A percentile compares a stretch with the other conserved stretches of the same genome.
phyloP scores from a whole-genome alignment of 1,139 yeast genomes.

The Suhomyces bokatorum region DNA sequence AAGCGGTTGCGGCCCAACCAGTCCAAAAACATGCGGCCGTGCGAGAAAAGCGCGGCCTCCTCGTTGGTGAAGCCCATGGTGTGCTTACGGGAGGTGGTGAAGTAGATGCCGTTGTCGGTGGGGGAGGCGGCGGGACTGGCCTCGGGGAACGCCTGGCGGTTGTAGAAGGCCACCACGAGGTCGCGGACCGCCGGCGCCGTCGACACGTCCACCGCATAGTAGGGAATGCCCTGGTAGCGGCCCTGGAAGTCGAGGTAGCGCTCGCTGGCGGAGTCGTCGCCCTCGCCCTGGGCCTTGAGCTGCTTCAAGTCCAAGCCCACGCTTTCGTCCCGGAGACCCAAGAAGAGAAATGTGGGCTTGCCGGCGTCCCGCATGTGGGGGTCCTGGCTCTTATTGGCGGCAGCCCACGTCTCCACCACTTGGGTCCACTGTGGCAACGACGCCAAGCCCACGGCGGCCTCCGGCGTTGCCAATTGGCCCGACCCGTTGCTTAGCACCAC shows the following conservation, averaged over 20 bases:
- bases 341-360: constrained; percentile 55
- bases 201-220: constrained; percentile 73
- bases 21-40: constrained; percentile 81
- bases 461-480: constrained; percentile 18
- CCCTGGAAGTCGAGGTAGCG: constrained; percentile 45
- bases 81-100: constrained; percentile 38
- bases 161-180: constrained; percentile 21
- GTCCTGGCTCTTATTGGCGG: constrained; percentile 38
- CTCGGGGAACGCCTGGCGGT: constrained; percentile 4
- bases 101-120: constrained; percentile 26
- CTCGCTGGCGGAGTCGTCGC: constrained; percentile 21
- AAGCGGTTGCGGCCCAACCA: constrained; percentile 76
- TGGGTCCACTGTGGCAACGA: constrained; percentile 26
- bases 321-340: constrained; percentile 67
- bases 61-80: constrained; percentile 36
- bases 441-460: constrained; percentile 19
- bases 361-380: constrained; percentile 29
- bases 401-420: constrained; percentile 27
- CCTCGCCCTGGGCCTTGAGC: constrained; percentile 30
- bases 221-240: constrained; percentile 68
- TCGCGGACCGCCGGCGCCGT: constrained; percentile 26
- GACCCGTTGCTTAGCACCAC: constrained; percentile 41
- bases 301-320: constrained; percentile 35
- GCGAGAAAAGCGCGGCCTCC: constrained; percentile 72
- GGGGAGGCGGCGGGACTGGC: constrained; percentile 10